Percentiles rank a stretch among this genome's conserved stretches.
Evolutionary conservation across 371 early-diverging fungal genomes (phyloP).

Genomic region (Apophysomyces trapeziformis): DNA sequence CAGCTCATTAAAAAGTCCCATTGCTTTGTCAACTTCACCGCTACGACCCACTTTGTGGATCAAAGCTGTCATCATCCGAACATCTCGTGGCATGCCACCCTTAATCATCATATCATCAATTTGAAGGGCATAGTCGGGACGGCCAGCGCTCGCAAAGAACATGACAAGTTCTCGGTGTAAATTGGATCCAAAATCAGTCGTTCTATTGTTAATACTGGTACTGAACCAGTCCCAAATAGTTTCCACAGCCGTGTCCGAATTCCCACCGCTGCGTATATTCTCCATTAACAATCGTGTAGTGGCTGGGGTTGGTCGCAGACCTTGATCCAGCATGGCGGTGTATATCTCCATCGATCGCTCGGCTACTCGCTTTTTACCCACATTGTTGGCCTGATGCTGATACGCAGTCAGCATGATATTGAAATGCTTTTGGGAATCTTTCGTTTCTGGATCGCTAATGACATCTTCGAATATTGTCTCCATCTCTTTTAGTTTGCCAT

Average conservation of each 20-base stretch:
- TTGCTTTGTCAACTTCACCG: slow-evolving; percentile 36
- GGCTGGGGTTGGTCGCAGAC: slow-evolving; percentile 24
- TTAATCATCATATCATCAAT: slow-evolving; percentile 47
- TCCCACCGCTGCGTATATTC: slow-evolving; percentile 27
- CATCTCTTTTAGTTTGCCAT: slow-evolving; percentile 45
- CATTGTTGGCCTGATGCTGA: slow-evolving; percentile 21
- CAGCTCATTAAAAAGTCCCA: slow-evolving; percentile 44
- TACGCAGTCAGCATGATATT: slow-evolving; percentile 41
- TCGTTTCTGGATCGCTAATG: slow-evolving; percentile 18
- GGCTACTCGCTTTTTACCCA: slow-evolving; percentile 27
- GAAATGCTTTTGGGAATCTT: slow-evolving; percentile 36
- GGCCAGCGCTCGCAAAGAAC: slow-evolving; percentile 45
- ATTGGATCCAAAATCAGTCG: slow-evolving; percentile 26
- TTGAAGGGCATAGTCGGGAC: slow-evolving; percentile 42
- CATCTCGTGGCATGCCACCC: slow-evolving; percentile 32
- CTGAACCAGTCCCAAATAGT: slow-evolving; percentile 43
- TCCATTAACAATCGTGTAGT: slow-evolving; percentile 30
- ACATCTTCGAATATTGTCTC: slow-evolving; percentile 41
- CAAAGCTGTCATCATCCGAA: slow-evolving; percentile 42
- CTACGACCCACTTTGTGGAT: slow-evolving; percentile 53
- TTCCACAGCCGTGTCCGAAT: slow-evolving; percentile 29
- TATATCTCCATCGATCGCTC: slow-evolving; percentile 41
- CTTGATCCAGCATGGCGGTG: slow-evolving; percentile 34
- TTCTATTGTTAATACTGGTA: slow-evolving; percentile 27
- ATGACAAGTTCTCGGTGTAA: slow-evolving; percentile 39